Percentiles rank a stretch among this genome's conserved stretches.
phyloP scores from a whole-genome alignment of 1,284 basidiomycete species.

The Papiliotrema laurentii region DNA sequence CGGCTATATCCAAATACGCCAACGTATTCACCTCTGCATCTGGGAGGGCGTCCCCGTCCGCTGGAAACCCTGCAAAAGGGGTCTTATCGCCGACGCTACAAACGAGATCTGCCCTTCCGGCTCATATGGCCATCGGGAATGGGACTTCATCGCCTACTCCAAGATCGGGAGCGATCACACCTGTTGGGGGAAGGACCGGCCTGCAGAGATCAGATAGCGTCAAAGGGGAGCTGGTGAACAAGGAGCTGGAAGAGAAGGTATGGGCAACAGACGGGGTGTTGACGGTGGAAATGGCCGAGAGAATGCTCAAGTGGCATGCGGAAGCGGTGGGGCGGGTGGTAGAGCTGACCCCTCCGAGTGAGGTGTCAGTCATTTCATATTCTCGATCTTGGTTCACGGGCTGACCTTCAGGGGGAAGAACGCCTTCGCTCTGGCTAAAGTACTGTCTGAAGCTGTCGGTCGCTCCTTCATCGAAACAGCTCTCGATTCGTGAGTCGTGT shows the following conservation, averaged over 20 bases:
- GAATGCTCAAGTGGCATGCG: slow-evolving; percentile 92
- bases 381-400: not conserved
- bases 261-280: slow-evolving; percentile 77
- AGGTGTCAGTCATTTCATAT: slow-evolving; percentile 62
- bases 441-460: slow-evolving; percentile 83
- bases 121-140: slow-evolving; percentile 4
- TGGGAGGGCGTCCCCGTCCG: slow-evolving; percentile 3
- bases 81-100: not conserved
- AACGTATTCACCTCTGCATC: slow-evolving; percentile 54
- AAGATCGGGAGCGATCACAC: slow-evolving; percentile 3
- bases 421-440: slow-evolving; percentile 75
- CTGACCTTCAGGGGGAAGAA: slow-evolving; percentile 69
- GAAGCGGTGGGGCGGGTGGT: slow-evolving; percentile 89
- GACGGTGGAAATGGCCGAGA: slow-evolving; percentile 71
- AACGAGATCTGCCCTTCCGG: slow-evolving; percentile 3
- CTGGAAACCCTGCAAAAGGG: not conserved
- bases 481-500: slow-evolving; percentile 72
- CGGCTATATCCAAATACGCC: slow-evolving; percentile 61
- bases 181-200: slow-evolving; percentile 6
- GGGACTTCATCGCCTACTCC: slow-evolving; percentile 9
- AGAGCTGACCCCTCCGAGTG: slow-evolving; percentile 71
- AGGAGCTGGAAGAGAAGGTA: slow-evolving; percentile 59
- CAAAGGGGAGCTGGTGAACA: slow-evolving; percentile 16
- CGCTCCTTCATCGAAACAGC: slow-evolving; percentile 85
- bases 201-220: slow-evolving; percentile 16